Percentiles rank a stretch among this genome's conserved stretches.
These are phyloP conservation scores for Alternaria arborescens DNA, from an alignment of 2,329 filamentous ascomycete species.

Conservation along the genomic window DNA sequence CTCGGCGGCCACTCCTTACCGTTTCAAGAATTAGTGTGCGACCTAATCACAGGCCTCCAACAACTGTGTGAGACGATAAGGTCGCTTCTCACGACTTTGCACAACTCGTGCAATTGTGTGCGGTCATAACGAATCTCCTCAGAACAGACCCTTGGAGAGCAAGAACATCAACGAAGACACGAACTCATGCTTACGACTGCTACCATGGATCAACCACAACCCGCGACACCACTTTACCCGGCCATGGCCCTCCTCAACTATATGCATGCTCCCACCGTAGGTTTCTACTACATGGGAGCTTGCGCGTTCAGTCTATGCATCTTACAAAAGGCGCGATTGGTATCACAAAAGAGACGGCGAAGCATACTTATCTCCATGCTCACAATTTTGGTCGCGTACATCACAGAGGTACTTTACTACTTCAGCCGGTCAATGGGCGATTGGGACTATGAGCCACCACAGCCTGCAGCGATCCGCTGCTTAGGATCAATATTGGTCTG, in stretches of 20 bases:
- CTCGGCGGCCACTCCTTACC: slow-evolving; percentile 7
- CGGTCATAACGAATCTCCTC: not conserved
- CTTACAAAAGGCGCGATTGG: slow-evolving; percentile 41
- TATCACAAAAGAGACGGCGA: slow-evolving; percentile 36
- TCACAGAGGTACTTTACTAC: slow-evolving; percentile 47
- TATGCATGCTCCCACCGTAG: slow-evolving; percentile 44
- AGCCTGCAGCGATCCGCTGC: slow-evolving; percentile 46
- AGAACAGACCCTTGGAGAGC: not conserved
- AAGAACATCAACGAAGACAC: not conserved
- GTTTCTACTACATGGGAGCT: slow-evolving; percentile 42
- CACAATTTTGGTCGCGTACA: slow-evolving; percentile 33
- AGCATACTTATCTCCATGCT: slow-evolving; percentile 26
- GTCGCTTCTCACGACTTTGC: not conserved
- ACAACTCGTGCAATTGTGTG: not conserved
- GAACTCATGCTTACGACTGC: slow-evolving; percentile 2
- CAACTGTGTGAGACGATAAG: slow-evolving; percentile 2
- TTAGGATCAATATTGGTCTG: slow-evolving; percentile 48
- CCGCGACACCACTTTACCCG: slow-evolving; percentile 23
- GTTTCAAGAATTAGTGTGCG: not conserved
- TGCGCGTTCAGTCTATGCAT: slow-evolving; percentile 38
- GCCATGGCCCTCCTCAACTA: slow-evolving; percentile 45
- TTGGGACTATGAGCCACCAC: slow-evolving; percentile 39
- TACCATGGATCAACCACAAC: slow-evolving; percentile 21
- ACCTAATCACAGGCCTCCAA: not conserved
- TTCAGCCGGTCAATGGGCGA: slow-evolving; percentile 42